A percentile compares a stretch with the other conserved stretches of the same genome.
These are phyloP conservation scores for Fomes fomentarius DNA, from an alignment of 1,284 basidiomycete species.

Conservation along the genomic window DNA sequence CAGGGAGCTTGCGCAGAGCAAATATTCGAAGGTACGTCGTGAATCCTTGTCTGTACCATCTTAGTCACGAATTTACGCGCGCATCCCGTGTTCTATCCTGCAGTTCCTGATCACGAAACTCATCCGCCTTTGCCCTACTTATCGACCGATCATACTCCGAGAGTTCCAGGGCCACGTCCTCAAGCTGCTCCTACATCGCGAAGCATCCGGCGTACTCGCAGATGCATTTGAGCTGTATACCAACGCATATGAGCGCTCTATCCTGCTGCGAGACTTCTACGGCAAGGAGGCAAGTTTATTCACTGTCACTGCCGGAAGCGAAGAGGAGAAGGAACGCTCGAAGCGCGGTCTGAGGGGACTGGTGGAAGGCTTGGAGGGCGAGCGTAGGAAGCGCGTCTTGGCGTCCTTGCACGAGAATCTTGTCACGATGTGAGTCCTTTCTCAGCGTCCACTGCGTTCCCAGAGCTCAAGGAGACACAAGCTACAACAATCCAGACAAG, in stretches of 20 bases:
- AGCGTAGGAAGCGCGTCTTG: constrained; percentile 69
- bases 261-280: constrained; percentile 85
- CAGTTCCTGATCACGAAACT: constrained; percentile 88
- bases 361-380: constrained; percentile 64
- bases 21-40: constrained; percentile 79
- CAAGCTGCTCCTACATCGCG: constrained; percentile 78
- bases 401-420: constrained; percentile 74
- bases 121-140: constrained; percentile 75
- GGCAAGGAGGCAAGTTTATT: constrained; percentile 85
- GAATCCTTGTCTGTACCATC: neutral
- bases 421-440: constrained; percentile 65
- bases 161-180: constrained; percentile 79
- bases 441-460: neutral
- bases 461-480: constrained; percentile 32
- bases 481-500: constrained; percentile 90
- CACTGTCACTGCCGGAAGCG: constrained; percentile 54
- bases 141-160: constrained; percentile 71
- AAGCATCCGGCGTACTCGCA: constrained; percentile 80
- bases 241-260: constrained; percentile 79
- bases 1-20: constrained; percentile 77
- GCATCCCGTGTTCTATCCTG: neutral
- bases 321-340: constrained; percentile 61
- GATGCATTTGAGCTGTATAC: constrained; percentile 87
- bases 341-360: constrained; percentile 70
- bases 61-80: neutral